A percentile compares a stretch with the other conserved stretches of the same genome.
These are phyloP conservation scores for Cystofilobasidium capitatum DNA, from an alignment of 768 basidiomycete genomes.

Conservation along the genomic window DNA sequence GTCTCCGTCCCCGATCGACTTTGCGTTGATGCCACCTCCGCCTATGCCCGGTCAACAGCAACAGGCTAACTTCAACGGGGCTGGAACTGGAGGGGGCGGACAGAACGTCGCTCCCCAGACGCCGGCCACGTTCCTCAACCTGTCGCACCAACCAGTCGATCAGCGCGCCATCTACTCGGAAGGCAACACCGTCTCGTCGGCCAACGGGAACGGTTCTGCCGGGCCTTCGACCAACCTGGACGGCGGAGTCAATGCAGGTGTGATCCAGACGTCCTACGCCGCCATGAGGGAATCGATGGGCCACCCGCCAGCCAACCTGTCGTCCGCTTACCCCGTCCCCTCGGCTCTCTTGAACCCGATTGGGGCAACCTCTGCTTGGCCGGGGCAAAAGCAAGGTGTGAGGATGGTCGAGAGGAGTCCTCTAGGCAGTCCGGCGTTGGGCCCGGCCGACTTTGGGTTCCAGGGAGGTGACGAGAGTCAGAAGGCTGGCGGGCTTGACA, in stretches of 20 bases:
- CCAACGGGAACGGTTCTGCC: neutral
- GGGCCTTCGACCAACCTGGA: neutral
- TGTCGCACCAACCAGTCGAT: neutral
- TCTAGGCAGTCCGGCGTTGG: neutral
- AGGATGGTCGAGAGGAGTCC: neutral
- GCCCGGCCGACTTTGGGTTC: neutral
- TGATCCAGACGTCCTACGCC: too few relatives aligned
- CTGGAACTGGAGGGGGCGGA: neutral
- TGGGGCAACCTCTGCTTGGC: neutral
- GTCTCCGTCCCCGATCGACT: constrained; percentile 74
- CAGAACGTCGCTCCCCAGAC: constrained; percentile 32
- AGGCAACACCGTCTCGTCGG: neutral
- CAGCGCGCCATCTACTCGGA: constrained; percentile 5
- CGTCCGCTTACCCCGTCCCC: too few relatives aligned
- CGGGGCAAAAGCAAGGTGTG: neutral
- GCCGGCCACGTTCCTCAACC: constrained; percentile 25
- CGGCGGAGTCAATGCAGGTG: neutral
- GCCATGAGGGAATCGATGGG: too few relatives aligned
- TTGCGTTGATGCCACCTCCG: constrained; percentile 57
- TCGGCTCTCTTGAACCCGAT: too few relatives aligned
- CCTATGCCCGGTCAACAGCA: constrained; percentile 57
- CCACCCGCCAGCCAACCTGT: too few relatives aligned
- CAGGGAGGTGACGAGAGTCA: too few relatives aligned
- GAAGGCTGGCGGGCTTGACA: too few relatives aligned
- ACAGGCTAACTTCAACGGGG: neutral